Percentiles rank a stretch among this genome's conserved stretches.
phyloP scores from a whole-genome alignment of 805 yeast genomes.

The Yamadazyma olivae region DNA sequence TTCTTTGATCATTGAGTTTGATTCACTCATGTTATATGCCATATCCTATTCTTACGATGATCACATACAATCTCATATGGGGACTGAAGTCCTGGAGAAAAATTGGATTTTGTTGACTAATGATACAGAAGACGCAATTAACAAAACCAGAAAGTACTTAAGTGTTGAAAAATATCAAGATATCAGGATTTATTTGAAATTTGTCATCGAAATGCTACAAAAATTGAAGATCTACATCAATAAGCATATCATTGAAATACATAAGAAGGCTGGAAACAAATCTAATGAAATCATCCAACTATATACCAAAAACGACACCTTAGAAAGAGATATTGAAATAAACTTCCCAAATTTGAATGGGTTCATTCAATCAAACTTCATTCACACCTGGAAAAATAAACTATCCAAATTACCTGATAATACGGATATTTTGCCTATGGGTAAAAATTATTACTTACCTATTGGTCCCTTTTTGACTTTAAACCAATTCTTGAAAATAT shows the following conservation, averaged over 20 bases:
- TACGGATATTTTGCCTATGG: conserved; percentile 1
- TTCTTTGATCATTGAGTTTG: conserved; percentile 23
- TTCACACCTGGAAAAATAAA: conserved; percentile 9
- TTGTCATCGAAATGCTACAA: conserved; percentile 20
- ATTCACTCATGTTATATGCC: conserved; percentile 23
- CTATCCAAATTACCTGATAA: conserved; percentile 1
- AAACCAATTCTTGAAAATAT: conserved; percentile 28
- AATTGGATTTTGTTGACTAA: conserved; percentile 22
- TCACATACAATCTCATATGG: conserved; percentile 21
- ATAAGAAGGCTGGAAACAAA: conserved; percentile 25
- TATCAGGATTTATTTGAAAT: conserved; percentile 3
- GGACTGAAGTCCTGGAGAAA: conserved; percentile 26
- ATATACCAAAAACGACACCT: conserved; percentile 5
- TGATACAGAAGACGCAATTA: conserved; percentile 19
- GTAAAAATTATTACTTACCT: conserved; percentile 28
- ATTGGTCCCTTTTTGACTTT: conserved; percentile 29
- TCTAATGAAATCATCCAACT: conserved; percentile 7
- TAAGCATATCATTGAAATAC: conserved; percentile 28
- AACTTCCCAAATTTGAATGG: conserved; percentile 9
- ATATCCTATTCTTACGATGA: conserved; percentile 32
- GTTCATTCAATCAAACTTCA: conserved; percentile 10
- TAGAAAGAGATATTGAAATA: conserved; percentile 4
- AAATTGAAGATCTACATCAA: conserved; percentile 27
- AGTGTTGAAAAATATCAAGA: conserved; percentile 5
- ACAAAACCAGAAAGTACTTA: conserved; percentile 9